A percentile compares a stretch with the other conserved stretches of the same genome.
phyloP scores from a whole-genome alignment of 2,329 filamentous ascomycete species.

The Chaetomiaceae sp. region DNA sequence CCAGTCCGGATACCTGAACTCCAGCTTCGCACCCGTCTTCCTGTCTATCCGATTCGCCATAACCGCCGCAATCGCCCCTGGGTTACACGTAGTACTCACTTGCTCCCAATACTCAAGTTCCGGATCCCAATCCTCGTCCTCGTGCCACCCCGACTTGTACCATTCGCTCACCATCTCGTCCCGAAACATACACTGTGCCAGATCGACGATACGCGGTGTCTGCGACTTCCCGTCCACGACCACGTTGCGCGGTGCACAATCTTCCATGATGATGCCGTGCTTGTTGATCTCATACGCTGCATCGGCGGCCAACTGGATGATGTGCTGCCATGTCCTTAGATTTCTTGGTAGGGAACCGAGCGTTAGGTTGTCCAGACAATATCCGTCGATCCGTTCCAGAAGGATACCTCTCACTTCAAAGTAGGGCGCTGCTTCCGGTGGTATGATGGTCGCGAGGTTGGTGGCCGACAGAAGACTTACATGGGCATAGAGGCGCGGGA shows the following conservation, averaged over 20 bases:
- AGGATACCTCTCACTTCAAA: constrained; percentile 11
- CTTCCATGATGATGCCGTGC: constrained; percentile 5
- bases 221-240: constrained; percentile 7
- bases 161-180: constrained; percentile 3
- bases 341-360: neutral
- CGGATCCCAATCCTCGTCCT: constrained; percentile 12
- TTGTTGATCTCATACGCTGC: constrained; percentile 7
- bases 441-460: neutral
- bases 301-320: constrained; percentile 10
- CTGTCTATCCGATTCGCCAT: constrained; percentile 1
- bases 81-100: neutral
- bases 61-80: constrained; percentile 4
- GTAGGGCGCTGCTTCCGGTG: constrained; percentile 3
- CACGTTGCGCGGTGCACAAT: constrained; percentile 12
- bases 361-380: neutral
- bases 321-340: constrained; percentile 3
- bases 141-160: neutral
- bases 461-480: constrained; percentile 4
- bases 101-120: constrained; percentile 11
- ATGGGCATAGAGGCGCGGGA: constrained; percentile 3
- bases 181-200: constrained; percentile 2
- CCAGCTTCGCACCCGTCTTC: constrained; percentile 7
- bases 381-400: constrained; percentile 9
- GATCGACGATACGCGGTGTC: constrained; percentile 9
- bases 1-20: constrained; percentile 3